A percentile compares a stretch with the other conserved stretches of the same genome.
Conservation (phyloP, 352 stramenopile genomes). For the Elongisporangium senticosum region DNA sequence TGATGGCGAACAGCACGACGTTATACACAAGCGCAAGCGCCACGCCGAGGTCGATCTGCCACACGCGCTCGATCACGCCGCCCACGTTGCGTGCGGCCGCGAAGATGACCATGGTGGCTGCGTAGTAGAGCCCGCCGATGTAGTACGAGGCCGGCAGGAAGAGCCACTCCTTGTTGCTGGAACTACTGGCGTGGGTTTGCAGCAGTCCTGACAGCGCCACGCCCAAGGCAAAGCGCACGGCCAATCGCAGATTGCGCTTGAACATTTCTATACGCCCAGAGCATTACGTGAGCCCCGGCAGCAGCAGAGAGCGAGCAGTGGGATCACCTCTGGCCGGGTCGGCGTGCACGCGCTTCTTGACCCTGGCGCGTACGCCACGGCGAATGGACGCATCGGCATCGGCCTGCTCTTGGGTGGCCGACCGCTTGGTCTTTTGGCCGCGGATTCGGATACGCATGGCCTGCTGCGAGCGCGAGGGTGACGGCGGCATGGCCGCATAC, state of each 20-base stretch:
- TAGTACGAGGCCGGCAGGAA: slow-evolving; percentile 64
- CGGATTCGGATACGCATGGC: slow-evolving; percentile 33
- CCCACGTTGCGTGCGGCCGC: slow-evolving; percentile 51
- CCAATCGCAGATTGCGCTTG: slow-evolving; percentile 26
- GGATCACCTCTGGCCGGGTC: slow-evolving; percentile 20
- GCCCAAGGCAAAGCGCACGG: slow-evolving; percentile 42
- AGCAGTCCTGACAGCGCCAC: slow-evolving; percentile 52
- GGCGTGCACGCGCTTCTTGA: slow-evolving; percentile 33
- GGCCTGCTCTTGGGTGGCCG: slow-evolving; percentile 9
- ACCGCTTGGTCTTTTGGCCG: slow-evolving; percentile 14
- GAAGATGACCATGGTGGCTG: slow-evolving; percentile 70
- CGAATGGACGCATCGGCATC: slow-evolving; percentile 8
- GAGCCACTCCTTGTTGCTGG: slow-evolving; percentile 21
- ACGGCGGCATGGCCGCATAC: slow-evolving; percentile 21
- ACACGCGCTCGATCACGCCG: slow-evolving; percentile 56
- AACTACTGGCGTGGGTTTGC: slow-evolving; percentile 35
- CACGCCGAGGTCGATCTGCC: slow-evolving; percentile 67
- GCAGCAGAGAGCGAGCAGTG: background rate
- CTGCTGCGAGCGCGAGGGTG: slow-evolving; percentile 16
- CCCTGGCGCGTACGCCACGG: slow-evolving; percentile 12
- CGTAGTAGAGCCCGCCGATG: slow-evolving; percentile 51
- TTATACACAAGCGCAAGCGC: slow-evolving; percentile 73
- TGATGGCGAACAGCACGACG: slow-evolving; percentile 48
- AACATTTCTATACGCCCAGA: slow-evolving; percentile 19
- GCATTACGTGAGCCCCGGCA: background rate